Evolutionary conservation across 345 rosid species (phyloP), one percentile per base, ranked within the genome.

Genomic region (Ceriops decandra): DNA sequence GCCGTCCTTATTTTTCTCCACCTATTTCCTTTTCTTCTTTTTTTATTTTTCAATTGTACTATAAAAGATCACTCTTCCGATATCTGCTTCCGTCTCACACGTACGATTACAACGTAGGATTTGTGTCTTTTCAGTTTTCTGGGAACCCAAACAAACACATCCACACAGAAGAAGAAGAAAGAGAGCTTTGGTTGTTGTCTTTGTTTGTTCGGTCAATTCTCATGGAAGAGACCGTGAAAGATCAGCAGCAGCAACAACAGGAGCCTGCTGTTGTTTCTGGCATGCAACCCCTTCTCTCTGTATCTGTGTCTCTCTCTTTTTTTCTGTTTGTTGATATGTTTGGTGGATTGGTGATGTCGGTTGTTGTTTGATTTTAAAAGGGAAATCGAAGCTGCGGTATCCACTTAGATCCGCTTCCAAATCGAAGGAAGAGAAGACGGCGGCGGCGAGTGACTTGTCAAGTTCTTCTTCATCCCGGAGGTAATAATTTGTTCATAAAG

Each of bases 321-420:
- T 32, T n/a, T 13, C 0, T 24, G 9, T 24, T 56, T 1, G 28
- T 56, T 24, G 30, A 56, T 42, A 0, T 56, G 59, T 27, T 56
- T 10, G 13, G 28, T 24, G 16, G 5, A 56, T 56, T 27, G 59
- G 26, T 53, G 58, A 24, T n/a, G 58, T 53, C 4, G 49, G 49
- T 15, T 42, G 17, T 42, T 64, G 33, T 42, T 42, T 42, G 49
- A 87, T 65, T 27, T 85, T 70, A 62, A 79, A 78, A 27, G 83
- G 69, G 76, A 89, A 86, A 70, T 81, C 97, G 30, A 91, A 85
- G 74, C 66, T 84, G 6, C 81, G 90, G 59, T 89, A 93, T 77
- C 92, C 95, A 58, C 85, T 93, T 30, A 84, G 98, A 83, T 93
- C 97, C 19, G 88, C 91, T 17, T 57, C 77, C 38, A 89, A 86